A percentile compares a stretch with the other conserved stretches of the same genome.
These are phyloP conservation scores for Colletotrichum caudatum DNA, from an alignment of 2,329 filamentous ascomycete genomes.

Conservation along the genomic window DNA sequence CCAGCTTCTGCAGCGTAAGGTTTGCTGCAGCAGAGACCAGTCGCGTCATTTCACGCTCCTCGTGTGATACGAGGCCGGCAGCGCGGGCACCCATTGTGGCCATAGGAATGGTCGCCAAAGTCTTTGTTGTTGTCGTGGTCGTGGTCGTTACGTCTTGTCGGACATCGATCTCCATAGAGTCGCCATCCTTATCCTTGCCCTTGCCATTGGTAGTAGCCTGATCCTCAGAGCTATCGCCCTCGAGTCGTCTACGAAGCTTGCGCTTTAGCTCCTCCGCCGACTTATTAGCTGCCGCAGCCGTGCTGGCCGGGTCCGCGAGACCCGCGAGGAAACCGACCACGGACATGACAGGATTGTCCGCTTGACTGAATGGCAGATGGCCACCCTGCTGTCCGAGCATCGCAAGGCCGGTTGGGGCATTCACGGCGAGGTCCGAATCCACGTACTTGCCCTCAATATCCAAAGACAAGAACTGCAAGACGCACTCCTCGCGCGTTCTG, in stretches of 20 bases:
- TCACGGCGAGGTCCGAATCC: constrained; percentile 73
- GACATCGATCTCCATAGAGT: constrained; percentile 75
- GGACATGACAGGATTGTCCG: constrained; percentile 96
- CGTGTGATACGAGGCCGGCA: constrained; percentile 90
- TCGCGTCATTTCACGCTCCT: constrained; percentile 96
- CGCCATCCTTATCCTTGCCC: constrained; percentile 66
- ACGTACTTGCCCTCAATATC: constrained; percentile 98
- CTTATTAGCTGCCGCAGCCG: constrained; percentile 89
- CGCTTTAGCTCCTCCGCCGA: constrained; percentile 89
- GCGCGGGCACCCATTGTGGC: constrained; percentile 88
- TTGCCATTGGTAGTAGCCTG: constrained; percentile 64
- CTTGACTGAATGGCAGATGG: constrained; percentile 84
- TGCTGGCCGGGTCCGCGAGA: constrained; percentile 88
- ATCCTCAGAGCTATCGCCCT: constrained; percentile 59
- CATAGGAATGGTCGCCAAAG: constrained; percentile 82
- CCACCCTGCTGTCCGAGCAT: constrained; percentile 80
- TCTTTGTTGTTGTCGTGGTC: constrained; percentile 62
- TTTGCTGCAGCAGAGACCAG: constrained; percentile 94
- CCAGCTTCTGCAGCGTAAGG: constrained; percentile 92
- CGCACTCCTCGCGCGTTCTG: constrained; percentile 93
- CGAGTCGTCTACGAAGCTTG: constrained; percentile 81
- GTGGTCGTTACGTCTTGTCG: constrained; percentile 61
- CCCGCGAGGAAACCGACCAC: constrained; percentile 95
- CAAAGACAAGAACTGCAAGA: constrained; percentile 93
- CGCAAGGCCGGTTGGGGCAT: constrained; percentile 68